Evolutionary conservation across 2,329 filamentous ascomycete genomes (phyloP), one percentile per base, ranked within the genome.

Genomic region (Aspergillus neotritici): DNA sequence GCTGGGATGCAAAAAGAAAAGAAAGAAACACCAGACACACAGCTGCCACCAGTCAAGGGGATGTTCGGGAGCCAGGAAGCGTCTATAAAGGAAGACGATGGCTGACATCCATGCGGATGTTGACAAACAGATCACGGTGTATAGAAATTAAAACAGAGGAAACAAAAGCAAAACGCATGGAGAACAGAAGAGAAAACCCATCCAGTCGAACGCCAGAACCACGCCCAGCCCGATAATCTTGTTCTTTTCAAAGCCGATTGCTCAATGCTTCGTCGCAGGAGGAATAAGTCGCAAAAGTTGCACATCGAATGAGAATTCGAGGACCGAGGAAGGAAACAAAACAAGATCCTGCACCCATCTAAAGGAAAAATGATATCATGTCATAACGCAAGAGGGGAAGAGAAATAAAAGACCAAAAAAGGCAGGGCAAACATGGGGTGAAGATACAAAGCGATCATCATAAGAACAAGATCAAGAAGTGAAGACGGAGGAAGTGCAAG

Each of bases 1-100:
- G 59, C 60, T 58, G 60, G 57, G 58, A 62, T 65, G 65, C 61
- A 62, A 60, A 56, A 59, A 49, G 46, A 49, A 39, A 51, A 55
- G 53, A 52, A 57, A 34, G 43, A 54, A 41, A 48, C 4, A 25
- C 21, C 41, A 50, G 46, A 53, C 41, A 51, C 54, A 57, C 48
- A 58, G 55, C 50, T 56, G 53, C 58, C 62, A 55, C 57, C 60
- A 54, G 56, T 49, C 49, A 44, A 53, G 50, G 53, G 51, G 54
- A 45, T 52, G 46, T 53, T 55, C 52, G 48, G 50, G 56, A 58
- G 60, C 65, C 54, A 64, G 54, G 52, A 56, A 52, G 61, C 61
- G 58, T 56, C 61, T 56, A 61, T 48, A 40, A 56, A 59, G 59
- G 61, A 59, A 54, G 59, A 60, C 43, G 56, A 63, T 58, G 56